Conservation (phyloP, 352 stramenopile genomes). For the Phytopythium montanum region DNA sequence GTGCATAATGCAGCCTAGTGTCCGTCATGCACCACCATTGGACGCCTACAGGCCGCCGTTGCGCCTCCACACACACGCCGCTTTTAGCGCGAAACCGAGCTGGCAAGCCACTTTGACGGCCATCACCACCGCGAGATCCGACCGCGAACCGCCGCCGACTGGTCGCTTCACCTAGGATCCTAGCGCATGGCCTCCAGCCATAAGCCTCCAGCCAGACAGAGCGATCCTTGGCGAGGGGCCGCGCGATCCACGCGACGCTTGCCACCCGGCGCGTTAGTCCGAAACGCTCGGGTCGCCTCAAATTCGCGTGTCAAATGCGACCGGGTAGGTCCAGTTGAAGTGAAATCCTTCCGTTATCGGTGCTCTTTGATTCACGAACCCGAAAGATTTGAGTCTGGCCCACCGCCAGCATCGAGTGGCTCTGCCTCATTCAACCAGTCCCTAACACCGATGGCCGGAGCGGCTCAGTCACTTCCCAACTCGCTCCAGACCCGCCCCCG, state of each 20-base stretch:
- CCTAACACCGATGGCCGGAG: too few species aligned
- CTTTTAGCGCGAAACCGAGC: constrained; percentile 1
- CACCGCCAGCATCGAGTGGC: not conserved
- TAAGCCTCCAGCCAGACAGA: not conserved
- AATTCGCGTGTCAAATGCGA: not conserved
- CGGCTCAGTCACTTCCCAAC: not conserved
- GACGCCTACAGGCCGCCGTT: not conserved
- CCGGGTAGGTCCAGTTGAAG: too few species aligned
- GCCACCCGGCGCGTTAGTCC: not conserved
- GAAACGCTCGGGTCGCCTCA: not conserved
- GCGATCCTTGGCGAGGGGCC: not conserved
- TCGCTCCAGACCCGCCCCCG: not conserved
- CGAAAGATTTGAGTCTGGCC: constrained; percentile 4
- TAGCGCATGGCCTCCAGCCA: too few species aligned
- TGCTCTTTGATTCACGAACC: not conserved
- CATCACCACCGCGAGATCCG: not conserved
- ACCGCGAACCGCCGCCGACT: not conserved
- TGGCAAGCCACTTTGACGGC: not conserved
- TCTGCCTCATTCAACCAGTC: not conserved
- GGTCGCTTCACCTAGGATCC: not conserved
- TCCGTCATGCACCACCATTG: too few species aligned
- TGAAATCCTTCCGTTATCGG: not conserved
- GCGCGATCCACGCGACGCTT: not conserved
- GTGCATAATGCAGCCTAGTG: too few species aligned
- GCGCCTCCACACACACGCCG: not conserved